These are phyloP conservation scores for Paecilomyces niveus DNA, from an alignment of 2,329 filamentous ascomycete species.

Conservation along the genomic window DNA sequence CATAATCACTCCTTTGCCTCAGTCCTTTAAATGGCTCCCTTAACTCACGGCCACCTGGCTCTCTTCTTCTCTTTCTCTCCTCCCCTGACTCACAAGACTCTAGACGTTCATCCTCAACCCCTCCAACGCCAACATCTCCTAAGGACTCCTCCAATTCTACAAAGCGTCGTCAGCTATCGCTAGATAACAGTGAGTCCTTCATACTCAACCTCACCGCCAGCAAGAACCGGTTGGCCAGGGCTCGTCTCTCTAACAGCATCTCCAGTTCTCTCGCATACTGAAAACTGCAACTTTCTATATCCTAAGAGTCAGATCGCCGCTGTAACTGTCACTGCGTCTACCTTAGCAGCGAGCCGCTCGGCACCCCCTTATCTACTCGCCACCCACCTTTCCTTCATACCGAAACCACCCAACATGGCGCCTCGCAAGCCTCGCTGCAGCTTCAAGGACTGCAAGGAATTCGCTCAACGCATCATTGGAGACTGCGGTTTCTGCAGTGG, in stretches of 20 bases:
- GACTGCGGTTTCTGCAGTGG: slow-evolving; percentile 94
- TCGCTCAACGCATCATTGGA: slow-evolving; percentile 86
- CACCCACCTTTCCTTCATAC: slow-evolving; percentile 1
- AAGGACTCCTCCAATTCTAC: not conserved
- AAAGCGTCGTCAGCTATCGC: not conserved
- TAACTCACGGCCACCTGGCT: slow-evolving; percentile 4
- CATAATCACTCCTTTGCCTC: slow-evolving; percentile 2
- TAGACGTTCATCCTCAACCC: slow-evolving; percentile 1
- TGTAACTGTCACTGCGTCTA: slow-evolving; percentile 4
- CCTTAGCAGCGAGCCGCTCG: not conserved
- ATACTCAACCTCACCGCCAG: not conserved
- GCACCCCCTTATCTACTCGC: slow-evolving; percentile 1
- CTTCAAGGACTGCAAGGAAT: slow-evolving; percentile 81
- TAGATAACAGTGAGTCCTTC: not conserved
- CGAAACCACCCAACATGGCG: slow-evolving; percentile 23
- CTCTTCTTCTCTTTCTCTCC: slow-evolving; percentile 4
- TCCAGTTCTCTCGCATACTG: not conserved
- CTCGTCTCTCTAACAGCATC: not conserved
- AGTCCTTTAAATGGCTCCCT: slow-evolving; percentile 4
- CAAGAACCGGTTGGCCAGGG: not conserved
- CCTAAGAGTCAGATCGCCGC: not conserved
- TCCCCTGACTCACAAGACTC: not conserved
- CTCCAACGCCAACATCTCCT: not conserved
- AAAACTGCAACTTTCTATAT: slow-evolving; percentile 3
- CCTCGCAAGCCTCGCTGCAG: slow-evolving; percentile 65